phyloP scores from a whole-genome alignment of 2,329 filamentous ascomycete species.

The Corynespora cassiicola region DNA sequence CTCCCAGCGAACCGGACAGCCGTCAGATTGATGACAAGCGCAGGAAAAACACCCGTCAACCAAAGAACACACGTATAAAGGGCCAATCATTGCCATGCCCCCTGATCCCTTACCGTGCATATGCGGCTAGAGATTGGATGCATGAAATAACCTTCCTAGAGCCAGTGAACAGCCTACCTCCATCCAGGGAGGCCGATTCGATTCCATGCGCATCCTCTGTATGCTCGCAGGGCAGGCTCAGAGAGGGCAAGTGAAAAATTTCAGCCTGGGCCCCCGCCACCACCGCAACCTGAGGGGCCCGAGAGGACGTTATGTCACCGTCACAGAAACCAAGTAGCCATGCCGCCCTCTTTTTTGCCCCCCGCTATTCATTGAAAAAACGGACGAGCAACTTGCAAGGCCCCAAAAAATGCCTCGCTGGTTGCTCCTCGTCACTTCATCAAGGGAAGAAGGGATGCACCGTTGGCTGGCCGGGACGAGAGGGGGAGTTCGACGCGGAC shows the following conservation, averaged over 20 bases:
- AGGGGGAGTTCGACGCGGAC: no score
- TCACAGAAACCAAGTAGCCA: no score
- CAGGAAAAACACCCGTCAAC: background rate
- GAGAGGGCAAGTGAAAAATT: constrained; percentile 18
- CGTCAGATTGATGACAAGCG: background rate
- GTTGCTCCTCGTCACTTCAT: constrained; percentile 6
- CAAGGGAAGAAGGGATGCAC: no score
- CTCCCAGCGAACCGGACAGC: constrained; percentile 1
- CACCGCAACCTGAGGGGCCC: constrained; percentile 8
- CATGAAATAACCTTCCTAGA: constrained; percentile 38
- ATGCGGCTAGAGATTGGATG: constrained; percentile 45
- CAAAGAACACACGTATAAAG: constrained; percentile 2
- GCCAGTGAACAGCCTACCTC: constrained; percentile 15
- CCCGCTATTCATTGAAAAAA: constrained; percentile 1
- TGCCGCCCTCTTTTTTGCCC: background rate
- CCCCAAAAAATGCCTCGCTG: constrained; percentile 4
- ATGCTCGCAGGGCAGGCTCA: constrained; percentile 9
- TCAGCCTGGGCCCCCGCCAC: constrained; percentile 29
- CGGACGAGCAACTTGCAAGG: constrained; percentile 7
- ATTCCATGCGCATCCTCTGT: constrained; percentile 25
- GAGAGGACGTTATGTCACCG: constrained; percentile 1
- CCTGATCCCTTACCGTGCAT: constrained; percentile 41
- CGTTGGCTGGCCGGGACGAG: no score
- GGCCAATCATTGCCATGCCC: constrained; percentile 12
- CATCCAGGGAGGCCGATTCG: constrained; percentile 13